Evolutionary conservation across 306 rosid genomes (phyloP).

Genomic region (Fagus crenata): DNA sequence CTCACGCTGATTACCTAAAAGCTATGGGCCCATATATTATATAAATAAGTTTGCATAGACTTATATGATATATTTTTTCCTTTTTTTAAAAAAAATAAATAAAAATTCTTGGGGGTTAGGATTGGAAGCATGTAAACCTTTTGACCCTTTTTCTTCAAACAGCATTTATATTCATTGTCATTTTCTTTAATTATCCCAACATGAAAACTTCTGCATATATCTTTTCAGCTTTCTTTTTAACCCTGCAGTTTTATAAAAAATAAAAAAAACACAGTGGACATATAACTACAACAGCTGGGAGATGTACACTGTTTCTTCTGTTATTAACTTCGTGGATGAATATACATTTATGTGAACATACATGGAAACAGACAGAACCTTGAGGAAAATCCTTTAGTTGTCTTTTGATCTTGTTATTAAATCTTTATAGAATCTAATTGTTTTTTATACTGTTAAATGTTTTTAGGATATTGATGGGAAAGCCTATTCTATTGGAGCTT

Average conservation of each 20-base stretch:
- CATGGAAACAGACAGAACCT: constrained; percentile 2
- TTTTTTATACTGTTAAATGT: neutral
- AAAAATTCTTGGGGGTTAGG: neutral
- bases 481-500: constrained; percentile 28
- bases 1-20: constrained; percentile 15
- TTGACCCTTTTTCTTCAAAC: constrained; percentile 4
- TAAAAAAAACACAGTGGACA: too few species aligned
- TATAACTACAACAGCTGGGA: neutral
- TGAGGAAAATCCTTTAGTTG: neutral
- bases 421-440: constrained; percentile 11
- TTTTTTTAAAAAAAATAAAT: neutral
- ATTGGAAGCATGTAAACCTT: neutral
- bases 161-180: neutral
- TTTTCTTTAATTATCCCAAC: neutral
- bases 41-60: neutral
- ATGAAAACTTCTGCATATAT: neutral
- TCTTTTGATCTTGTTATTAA: constrained; percentile 5
- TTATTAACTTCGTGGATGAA: constrained; percentile 4
- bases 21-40: neutral
- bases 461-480: constrained; percentile 56
- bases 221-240: neutral
- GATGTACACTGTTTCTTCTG: constrained; percentile 5
- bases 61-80: neutral
- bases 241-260: neutral
- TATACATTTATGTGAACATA: neutral